Evolutionary conservation across 257 asterid species (phyloP), one percentile per base, ranked within the genome.

Genomic region (Nemophila menziesii): DNA sequence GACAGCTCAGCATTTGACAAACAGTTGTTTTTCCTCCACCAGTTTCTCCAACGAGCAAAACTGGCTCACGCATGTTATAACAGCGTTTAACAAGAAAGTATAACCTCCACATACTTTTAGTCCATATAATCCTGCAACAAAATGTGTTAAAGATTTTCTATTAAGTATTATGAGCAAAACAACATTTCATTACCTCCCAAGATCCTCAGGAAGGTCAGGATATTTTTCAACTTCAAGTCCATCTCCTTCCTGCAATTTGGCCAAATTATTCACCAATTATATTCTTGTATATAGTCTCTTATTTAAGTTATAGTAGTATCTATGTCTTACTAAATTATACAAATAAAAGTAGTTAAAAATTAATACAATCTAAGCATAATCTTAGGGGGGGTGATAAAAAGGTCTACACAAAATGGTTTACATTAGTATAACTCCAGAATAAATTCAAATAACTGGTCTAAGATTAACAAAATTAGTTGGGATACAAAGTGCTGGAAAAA

Each of bases 1-100:
- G 55, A 58, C 40, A 54, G 64, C 98, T 89, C 42, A 89, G 94
- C 82, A 89, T 64, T 68, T 89, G 98, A 34, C 96, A 81, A 33
- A 84, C 83, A 18, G 94, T 84, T 26, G 98, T 89, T 68, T 89
- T 89, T 56, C 98, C 98, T 51, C 98, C 96, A 47, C 98, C 98
- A 37, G 98, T 89, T 74, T 89, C 98, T 50, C 98, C 98, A 45
- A 89, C 85, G 57, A 89, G 94, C 66, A 89, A 95, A 39, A 89
- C 98, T 58, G 98, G 98, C 59, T 89, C 96, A 36, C 93, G 94
- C 86, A 89, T 64, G 74, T 54, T 42, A 51, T 75, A 89, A 67
- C 98, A 89, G 55, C 93, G 92, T 56, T 89, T 78, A 5, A 89
- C 75, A 68, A 89, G 77, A 73, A 74, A 89, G 68, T 68, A 84